Conservation (phyloP, 1,284 basidiomycete genomes). For the Neotropicomus parvogracilis region DNA sequence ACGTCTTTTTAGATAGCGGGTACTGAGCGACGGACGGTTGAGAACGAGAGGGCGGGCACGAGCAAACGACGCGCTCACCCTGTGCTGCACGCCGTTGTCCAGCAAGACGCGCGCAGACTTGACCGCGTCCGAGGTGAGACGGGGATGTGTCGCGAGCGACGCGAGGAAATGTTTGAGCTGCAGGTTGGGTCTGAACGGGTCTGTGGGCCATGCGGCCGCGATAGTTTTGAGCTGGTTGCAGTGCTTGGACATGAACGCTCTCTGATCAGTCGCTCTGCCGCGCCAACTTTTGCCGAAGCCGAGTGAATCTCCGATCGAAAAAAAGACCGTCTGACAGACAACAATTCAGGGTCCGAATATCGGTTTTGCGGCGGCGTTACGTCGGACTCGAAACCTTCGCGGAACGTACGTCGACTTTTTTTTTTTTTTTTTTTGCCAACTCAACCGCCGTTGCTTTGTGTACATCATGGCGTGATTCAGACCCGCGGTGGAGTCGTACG, state of each 20-base stretch:
- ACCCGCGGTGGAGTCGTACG: no score
- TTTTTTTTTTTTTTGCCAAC: no score
- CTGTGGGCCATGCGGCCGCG: constrained; percentile 57
- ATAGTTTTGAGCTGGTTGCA: constrained; percentile 50
- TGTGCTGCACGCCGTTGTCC: constrained; percentile 52
- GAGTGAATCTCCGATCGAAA: no score
- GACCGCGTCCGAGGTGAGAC: constrained; percentile 56
- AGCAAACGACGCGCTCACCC: constrained; percentile 38
- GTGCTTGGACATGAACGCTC: constrained; percentile 37
- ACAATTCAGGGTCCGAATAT: no score
- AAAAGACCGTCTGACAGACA: no score
- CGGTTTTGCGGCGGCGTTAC: constrained; percentile 6
- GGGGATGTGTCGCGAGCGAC: constrained; percentile 64
- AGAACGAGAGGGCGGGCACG: no score
- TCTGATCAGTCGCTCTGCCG: no score
- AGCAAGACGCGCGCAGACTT: constrained; percentile 51
- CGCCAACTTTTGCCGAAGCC: no score
- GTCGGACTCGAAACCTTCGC: constrained; percentile 27
- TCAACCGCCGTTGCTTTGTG: no score
- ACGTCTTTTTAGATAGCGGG: constrained; percentile 55
- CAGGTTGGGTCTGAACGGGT: constrained; percentile 70
- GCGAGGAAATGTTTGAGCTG: constrained; percentile 64
- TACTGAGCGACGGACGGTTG: constrained; percentile 42
- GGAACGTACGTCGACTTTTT: constrained; percentile 2
- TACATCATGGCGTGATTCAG: no score